phyloP scores from a whole-genome alignment of 1,284 basidiomycete genomes.

The Gymnopus androsaceus region DNA sequence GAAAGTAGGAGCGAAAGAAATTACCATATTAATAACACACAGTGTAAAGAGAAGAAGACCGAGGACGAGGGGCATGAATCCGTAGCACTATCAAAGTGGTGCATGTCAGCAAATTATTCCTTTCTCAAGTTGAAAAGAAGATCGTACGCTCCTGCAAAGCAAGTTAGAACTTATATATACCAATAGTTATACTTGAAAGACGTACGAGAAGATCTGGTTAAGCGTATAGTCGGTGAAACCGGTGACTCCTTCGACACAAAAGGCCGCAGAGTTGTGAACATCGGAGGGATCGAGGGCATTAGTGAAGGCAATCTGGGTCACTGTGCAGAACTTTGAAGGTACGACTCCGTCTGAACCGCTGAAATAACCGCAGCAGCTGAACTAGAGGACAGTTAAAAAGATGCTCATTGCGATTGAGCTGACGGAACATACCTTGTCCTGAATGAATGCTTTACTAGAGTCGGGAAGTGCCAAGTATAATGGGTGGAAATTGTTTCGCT shows the following conservation, averaged over 20 bases:
- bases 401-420: not conserved
- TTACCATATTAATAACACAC: slow-evolving; percentile 82
- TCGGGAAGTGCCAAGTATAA: slow-evolving; percentile 52
- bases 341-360: slow-evolving; percentile 59
- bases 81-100: slow-evolving; percentile 51
- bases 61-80: slow-evolving; percentile 79
- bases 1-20: slow-evolving; percentile 16
- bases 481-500: slow-evolving; percentile 64
- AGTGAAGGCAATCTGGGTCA: slow-evolving; percentile 48
- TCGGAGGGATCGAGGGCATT: slow-evolving; percentile 41
- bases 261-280: slow-evolving; percentile 43
- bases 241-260: slow-evolving; percentile 71
- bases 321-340: slow-evolving; percentile 61
- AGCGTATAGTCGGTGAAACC: slow-evolving; percentile 67
- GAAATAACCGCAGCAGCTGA: slow-evolving; percentile 84
- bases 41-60: slow-evolving; percentile 74
- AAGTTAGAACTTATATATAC: not conserved
- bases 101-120: not conserved
- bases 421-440: slow-evolving; percentile 61
- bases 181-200: slow-evolving; percentile 18
- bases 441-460: slow-evolving; percentile 58
- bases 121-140: not conserved
- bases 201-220: slow-evolving; percentile 81
- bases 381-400: slow-evolving; percentile 37
- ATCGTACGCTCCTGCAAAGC: slow-evolving; percentile 9